Percentiles rank a stretch among this genome's conserved stretches.
phyloP scores from a whole-genome alignment of 192 early-diverging fungal genomes.

The Podila minutissima region DNA sequence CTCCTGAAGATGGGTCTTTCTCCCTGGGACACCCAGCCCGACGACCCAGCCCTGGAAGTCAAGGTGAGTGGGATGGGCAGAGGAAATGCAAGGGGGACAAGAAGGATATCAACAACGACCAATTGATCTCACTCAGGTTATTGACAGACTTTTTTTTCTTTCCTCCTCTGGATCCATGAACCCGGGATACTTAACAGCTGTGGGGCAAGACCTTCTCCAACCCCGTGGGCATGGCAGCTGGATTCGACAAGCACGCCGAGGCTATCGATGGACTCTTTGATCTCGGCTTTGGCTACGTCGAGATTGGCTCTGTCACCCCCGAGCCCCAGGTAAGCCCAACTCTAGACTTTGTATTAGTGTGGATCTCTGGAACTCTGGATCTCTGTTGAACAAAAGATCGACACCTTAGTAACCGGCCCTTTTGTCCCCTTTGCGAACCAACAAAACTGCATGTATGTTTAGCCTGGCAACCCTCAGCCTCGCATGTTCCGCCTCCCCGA shows the following conservation, averaged over 20 bases:
- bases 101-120: background rate
- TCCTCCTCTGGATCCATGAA: no score
- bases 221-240: slow-evolving; percentile 90
- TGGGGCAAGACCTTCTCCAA: slow-evolving; percentile 80
- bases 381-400: background rate
- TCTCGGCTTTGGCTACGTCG: slow-evolving; percentile 91
- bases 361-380: no score
- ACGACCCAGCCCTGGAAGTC: slow-evolving; percentile 61
- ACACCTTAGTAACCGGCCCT: no score
- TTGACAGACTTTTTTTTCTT: background rate
- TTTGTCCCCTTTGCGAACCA: background rate
- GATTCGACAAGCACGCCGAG: slow-evolving; percentile 93
- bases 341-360: no score
- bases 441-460: background rate
- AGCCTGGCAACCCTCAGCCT: slow-evolving; percentile 87
- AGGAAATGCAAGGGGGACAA: background rate
- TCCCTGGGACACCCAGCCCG: slow-evolving; percentile 68
- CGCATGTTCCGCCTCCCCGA: slow-evolving; percentile 84
- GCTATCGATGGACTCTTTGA: slow-evolving; percentile 85
- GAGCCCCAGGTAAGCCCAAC: slow-evolving; percentile 68
- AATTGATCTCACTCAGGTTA: no score
- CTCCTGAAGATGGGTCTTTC: slow-evolving; percentile 66
- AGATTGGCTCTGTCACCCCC: slow-evolving; percentile 91
- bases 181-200: slow-evolving; percentile 49
- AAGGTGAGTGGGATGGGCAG: slow-evolving; percentile 48